Evolutionary conservation across 2,329 filamentous ascomycete species (phyloP), one percentile per base, ranked within the genome.

Genomic region (Cordyceps tenuipes): DNA sequence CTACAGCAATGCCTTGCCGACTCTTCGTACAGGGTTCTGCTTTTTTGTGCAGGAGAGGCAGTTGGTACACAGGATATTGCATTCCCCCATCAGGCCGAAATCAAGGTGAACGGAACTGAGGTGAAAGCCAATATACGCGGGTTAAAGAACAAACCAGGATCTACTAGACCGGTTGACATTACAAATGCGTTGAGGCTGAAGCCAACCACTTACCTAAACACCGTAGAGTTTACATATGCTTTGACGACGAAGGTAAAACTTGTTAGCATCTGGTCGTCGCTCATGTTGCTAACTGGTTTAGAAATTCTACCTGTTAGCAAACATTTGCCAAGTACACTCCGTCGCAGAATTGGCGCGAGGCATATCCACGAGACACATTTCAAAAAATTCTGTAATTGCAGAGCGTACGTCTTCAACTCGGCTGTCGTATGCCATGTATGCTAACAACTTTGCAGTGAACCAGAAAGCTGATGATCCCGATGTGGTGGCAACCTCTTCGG

Each of bases 91-190:
- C 91, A 97, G 74, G 89, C 94, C 36, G 94, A 99, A 71, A 81
- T 99, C 61, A 93, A 91, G 70, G 84, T 96, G 60, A 99, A 99
- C 67, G 82, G 85, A 10, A 88, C 88, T 39, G 91, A 97, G 61
- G 82, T 97, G 65, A 94, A 93, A 72, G 88, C 89, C n/a, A 99
- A 97, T 71, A 81, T 96, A 65, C 89, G 94, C 66, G 94, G 94
- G 5, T 75, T 99, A 63, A 99, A 99, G 75, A 97, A 96, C 72
- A 96, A 94, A 72, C 90, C 93, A 7, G 94, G 94, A 23, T 95
- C 94, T 49, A 99, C 94, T 46, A 86, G 91, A 68, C 94, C 94
- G 8, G 91, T 90, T 51, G 94, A 99, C 73, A 88, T 99, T 63
- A 99, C 94, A 8, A 78, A 82, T 64, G 81, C 84, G 62, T 77